Base-by-base conservation (phyloP, 1,284 basidiomycete species). In the Austroboletus rostrupii region DNA sequence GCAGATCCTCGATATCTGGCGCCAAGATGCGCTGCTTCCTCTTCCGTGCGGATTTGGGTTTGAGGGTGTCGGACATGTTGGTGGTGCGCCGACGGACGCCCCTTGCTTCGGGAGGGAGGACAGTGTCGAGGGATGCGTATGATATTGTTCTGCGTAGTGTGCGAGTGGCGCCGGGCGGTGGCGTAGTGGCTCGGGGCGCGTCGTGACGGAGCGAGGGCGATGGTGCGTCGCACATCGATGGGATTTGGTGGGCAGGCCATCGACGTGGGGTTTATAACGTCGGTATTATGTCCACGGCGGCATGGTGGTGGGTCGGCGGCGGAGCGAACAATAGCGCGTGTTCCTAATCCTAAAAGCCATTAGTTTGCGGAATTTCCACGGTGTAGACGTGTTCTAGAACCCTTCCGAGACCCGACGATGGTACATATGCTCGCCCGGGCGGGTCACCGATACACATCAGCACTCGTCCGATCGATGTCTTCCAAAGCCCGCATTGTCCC, bases 401-500 rank as follows among this genome's bases (percentile, higher is more conserved):
- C 11, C 14, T 33, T 33, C 61, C 59, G 59, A 40, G 32, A 19
- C 32, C 59, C 61, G 59, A 60, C 57, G 1, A 55, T 58, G 53
- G 56, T 59, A 56, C 45, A 58, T 53, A 53, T 54, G 39, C 38
- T 62, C 47, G 47, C 47, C 43, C 57, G 53, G 41, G 46, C n/a
- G 7, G 38, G 57, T 13, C 57, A 55, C 40, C 58, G 55, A 61
- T 57, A 53, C 52, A 26, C 51, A 56, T 54, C 62, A 53, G 46
- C 45, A 23, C 49, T 61, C 4, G 35, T 56, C 26, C 50, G 68
- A 61, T 58, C 58, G 5, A 70, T 73, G 71, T 70, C 72, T 3
- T 67, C 72, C 26, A 66, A 61, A 40, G 60, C 72, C 33, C 76
- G 68, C 59, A 51, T 79, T 53, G 62, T 78, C 45, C 75, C 75